phyloP scores from a whole-genome alignment of 768 basidiomycete species.

The Xerocomellus amylosporus region DNA sequence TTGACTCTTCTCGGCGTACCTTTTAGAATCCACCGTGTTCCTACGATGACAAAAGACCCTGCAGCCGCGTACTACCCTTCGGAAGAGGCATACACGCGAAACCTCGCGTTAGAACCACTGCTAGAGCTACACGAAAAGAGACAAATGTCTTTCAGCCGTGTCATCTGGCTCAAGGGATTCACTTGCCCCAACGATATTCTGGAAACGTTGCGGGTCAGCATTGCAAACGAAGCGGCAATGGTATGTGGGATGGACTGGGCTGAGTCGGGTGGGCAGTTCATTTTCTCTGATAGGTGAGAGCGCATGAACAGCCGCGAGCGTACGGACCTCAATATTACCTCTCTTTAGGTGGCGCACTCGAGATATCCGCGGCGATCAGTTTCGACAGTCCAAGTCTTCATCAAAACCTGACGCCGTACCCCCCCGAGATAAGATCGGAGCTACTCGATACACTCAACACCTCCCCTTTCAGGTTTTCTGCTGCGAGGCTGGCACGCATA shows the following conservation, averaged over 20 bases:
- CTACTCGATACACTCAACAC: constrained; percentile 83
- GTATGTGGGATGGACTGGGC: constrained; percentile 99
- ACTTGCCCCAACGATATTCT: constrained; percentile 98
- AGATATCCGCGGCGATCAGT: constrained; percentile 97
- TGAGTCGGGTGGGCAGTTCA: constrained; percentile 95
- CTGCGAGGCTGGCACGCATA: constrained; percentile 96
- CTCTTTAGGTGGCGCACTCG: constrained; percentile 85
- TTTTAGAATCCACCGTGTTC: constrained; percentile 88
- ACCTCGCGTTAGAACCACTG: constrained; percentile 88
- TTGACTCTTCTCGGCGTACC: constrained; percentile 90
- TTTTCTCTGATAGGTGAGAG: constrained; percentile 90
- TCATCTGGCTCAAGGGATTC: constrained; percentile 98
- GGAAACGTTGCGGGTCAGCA: constrained; percentile 89
- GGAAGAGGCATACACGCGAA: constrained; percentile 93
- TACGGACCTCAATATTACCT: neutral
- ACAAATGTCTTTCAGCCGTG: constrained; percentile 80
- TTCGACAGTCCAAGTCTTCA: constrained; percentile 93
- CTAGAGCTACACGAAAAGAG: constrained; percentile 75
- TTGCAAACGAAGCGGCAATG: constrained; percentile 92
- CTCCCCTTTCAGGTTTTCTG: constrained; percentile 99
- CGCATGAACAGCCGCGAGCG: neutral
- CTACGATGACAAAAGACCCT: constrained; percentile 89
- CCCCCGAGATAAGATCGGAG: constrained; percentile 81
- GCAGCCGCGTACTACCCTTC: constrained; percentile 89
- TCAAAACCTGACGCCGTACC: constrained; percentile 89